phyloP scores from a whole-genome alignment of 768 basidiomycete genomes.

The Neoboletus magnificus region DNA sequence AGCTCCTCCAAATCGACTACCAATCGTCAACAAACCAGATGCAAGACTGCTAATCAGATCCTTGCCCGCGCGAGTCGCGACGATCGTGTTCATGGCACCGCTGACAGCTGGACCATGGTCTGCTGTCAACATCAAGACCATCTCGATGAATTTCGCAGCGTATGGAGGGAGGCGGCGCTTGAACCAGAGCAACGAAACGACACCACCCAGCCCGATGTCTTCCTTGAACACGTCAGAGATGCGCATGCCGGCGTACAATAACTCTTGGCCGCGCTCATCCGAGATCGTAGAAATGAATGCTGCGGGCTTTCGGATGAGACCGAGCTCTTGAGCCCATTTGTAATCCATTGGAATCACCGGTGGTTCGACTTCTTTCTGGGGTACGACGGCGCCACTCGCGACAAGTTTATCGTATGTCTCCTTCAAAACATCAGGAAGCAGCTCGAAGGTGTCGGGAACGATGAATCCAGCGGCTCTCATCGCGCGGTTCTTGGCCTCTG shows the following conservation, averaged over 20 bases:
- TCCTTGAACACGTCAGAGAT: slow-evolving; percentile 99
- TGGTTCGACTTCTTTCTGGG: slow-evolving; percentile 78
- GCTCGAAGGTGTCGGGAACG: slow-evolving; percentile 97
- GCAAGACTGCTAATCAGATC: slow-evolving; percentile 95
- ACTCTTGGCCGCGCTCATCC: slow-evolving; percentile 98
- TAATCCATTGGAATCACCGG: slow-evolving; percentile 99
- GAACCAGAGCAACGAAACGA: slow-evolving; percentile 96
- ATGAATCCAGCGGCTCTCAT: slow-evolving; percentile 96
- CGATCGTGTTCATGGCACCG: slow-evolving; percentile 99
- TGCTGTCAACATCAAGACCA: slow-evolving; percentile 98
- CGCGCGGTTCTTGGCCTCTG: slow-evolving; percentile 94
- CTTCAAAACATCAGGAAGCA: slow-evolving; percentile 81
- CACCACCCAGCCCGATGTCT: slow-evolving; percentile 95
- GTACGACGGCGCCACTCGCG: slow-evolving; percentile 58
- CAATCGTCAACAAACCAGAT: slow-evolving; percentile 95
- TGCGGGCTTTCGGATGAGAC: slow-evolving; percentile 96
- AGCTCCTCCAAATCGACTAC: slow-evolving; percentile 97
- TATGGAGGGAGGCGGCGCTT: slow-evolving; percentile 88
- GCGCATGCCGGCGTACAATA: slow-evolving; percentile 97
- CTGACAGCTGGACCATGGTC: slow-evolving; percentile 99
- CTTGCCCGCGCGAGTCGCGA: slow-evolving; percentile 98
- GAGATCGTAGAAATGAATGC: slow-evolving; percentile 99
- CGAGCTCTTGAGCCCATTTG: slow-evolving; percentile 99
- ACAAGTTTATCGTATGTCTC: slow-evolving; percentile 86
- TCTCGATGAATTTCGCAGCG: slow-evolving; percentile 99